Evolutionary conservation across 2,329 filamentous ascomycete genomes (phyloP).

Genomic region (Aspergillus caelatus): DNA sequence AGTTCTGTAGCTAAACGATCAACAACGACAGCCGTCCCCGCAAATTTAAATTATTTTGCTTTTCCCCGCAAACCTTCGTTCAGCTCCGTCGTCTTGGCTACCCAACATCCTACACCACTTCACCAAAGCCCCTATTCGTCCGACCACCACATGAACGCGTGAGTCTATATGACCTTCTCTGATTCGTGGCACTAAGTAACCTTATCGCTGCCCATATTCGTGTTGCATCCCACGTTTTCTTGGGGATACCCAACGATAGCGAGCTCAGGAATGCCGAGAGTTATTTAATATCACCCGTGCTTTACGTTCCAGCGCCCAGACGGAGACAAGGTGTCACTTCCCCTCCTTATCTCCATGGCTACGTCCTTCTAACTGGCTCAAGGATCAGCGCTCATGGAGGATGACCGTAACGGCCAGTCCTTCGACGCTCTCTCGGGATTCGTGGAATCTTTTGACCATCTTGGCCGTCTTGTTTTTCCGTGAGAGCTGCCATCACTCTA

Average conservation of each 20-base stretch:
- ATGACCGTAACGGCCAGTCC: neutral
- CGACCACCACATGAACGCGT: neutral
- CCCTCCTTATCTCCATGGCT: neutral
- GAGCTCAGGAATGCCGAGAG: neutral
- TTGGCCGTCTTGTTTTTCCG: constrained; percentile 10
- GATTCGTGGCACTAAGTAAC: neutral
- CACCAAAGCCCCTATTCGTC: neutral
- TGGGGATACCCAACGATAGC: neutral
- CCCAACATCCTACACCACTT: neutral
- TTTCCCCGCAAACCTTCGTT: constrained; percentile 2
- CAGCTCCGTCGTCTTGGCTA: neutral
- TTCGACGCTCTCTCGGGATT: constrained; percentile 2
- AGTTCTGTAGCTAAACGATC: neutral
- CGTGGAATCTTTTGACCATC: constrained; percentile 8
- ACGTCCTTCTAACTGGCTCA: neutral
- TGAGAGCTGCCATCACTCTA: neutral
- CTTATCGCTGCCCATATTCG: neutral
- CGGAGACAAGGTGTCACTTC: neutral
- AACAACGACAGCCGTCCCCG: neutral
- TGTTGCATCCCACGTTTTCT: neutral
- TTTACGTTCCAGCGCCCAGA: neutral
- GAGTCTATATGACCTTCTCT: neutral
- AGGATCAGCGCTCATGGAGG: neutral
- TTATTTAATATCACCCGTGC: too few relatives aligned
- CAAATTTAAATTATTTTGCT: neutral